Evolutionary conservation across 208 protist genomes (phyloP).

Genomic region (Strigomonas oncopelti): DNA sequence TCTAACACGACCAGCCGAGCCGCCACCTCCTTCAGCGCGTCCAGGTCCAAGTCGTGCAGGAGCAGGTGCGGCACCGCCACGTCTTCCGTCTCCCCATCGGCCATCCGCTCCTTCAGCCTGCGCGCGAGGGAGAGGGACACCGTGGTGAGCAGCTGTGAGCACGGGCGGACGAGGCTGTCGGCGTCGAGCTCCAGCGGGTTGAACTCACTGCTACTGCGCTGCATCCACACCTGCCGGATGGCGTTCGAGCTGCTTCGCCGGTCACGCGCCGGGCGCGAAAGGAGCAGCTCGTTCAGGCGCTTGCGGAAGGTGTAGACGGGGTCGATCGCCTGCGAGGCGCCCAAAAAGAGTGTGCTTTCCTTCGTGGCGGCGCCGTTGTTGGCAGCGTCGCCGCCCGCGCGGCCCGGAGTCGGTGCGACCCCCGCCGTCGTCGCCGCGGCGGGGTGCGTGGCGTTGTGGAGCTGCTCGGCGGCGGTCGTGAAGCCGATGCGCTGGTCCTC

Average conservation of each 20-base stretch:
- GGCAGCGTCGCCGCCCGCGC: too few species aligned
- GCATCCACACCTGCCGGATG: neutral
- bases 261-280: neutral
- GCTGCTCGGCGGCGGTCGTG: neutral
- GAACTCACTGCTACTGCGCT: neutral
- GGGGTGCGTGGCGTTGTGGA: neutral
- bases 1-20: neutral
- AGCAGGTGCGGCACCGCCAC: neutral
- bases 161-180: neutral
- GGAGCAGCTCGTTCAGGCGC: neutral
- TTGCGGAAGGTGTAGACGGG: slow-evolving; percentile 4
- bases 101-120: neutral
- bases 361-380: neutral
- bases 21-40: slow-evolving; percentile 4
- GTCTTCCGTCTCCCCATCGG: neutral
- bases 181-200: neutral
- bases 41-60: slow-evolving; percentile 1
- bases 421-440: too few species aligned
- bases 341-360: neutral
- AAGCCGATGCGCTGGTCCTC: neutral
- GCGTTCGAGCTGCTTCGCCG: neutral
- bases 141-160: slow-evolving; percentile 1
- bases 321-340: neutral
- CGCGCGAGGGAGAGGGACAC: neutral
- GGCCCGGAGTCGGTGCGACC: too few species aligned